phyloP scores from a whole-genome alignment of 495 filamentous ascomycete genomes.

The Daldinia bambusicola region DNA sequence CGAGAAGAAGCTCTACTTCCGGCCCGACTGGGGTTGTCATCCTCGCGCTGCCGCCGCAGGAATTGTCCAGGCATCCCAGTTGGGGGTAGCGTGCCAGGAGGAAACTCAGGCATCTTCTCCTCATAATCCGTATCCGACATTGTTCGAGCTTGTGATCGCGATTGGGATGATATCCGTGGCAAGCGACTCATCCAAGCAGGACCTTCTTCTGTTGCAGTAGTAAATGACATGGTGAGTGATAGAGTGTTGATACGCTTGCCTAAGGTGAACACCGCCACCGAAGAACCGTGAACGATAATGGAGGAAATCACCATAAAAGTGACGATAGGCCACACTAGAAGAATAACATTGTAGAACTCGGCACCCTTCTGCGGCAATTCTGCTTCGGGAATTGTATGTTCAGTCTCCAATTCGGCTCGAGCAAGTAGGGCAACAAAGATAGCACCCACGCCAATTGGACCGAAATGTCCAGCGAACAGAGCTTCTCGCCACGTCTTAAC shows the following conservation, averaged over 20 bases:
- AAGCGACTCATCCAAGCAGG: conserved; percentile 95
- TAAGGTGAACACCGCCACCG: conserved; percentile 96
- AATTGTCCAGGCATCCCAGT: conserved; percentile 80
- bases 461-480: conserved; percentile 97
- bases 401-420: conserved; percentile 83
- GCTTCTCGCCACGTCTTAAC: conserved; percentile 99
- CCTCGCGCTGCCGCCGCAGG: conserved; percentile 81
- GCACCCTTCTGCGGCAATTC: conserved; percentile 63
- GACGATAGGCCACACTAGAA: conserved; percentile 94
- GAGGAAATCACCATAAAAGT: conserved; percentile 94
- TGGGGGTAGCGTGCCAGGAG: conserved; percentile 82
- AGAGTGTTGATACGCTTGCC: conserved; percentile 99
- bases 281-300: conserved; percentile 96
- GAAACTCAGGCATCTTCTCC: conserved; percentile 69
- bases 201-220: conserved; percentile 85
- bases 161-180: conserved; percentile 86
- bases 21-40: conserved; percentile 67
- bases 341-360: conserved; percentile 73
- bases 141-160: conserved; percentile 87
- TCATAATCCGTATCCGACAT: conserved; percentile 63
- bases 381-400: conserved; percentile 73
- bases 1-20: conserved; percentile 69
- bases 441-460: conserved; percentile 96
- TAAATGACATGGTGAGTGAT: conserved; percentile 95
- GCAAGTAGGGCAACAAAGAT: conserved; percentile 95